Evolutionary conservation across 345 rosid genomes (phyloP), one percentile per base, ranked within the genome.

Genomic region (Moringa oleifera): DNA sequence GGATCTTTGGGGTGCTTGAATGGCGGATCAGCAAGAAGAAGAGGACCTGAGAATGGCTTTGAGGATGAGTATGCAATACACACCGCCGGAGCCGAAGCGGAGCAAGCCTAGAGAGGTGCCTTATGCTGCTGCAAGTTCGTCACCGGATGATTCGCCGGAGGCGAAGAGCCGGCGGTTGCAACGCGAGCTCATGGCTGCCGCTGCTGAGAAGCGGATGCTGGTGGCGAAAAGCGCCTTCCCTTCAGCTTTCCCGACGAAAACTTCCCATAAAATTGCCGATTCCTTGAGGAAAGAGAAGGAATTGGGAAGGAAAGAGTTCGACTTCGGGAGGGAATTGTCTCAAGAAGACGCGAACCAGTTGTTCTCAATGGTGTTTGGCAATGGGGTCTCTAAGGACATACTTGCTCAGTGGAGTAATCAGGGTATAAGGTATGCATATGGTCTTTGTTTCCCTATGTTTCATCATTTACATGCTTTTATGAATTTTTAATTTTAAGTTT

Each of bases 381-480:
- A 65, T 57, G 74, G 70, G 5, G 93, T 91, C 49, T 85, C 97
- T 0, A 94, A 76, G 71, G 86, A 76, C 67, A 73, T 91, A 55
- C 91, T 91, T 37, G 85, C 88, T 12, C 99, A 89, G 79, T 93
- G 97, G 98, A 84, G 83, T 78, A 93, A 93, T 71, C 98, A 93
- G 79, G 98, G 98, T 25, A 90, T 95, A 59, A 89, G 96, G 99
- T 95, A 82, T 41, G 25, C 15, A 20, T 47, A 25, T 36, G 22
- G 18, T 47, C 37, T 33, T n/a, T n/a, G 17, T 69, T 51, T 36
- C n/a, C 6, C n/a, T 57, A 28, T 28, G 33, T 28, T 28, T 28
- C 8, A 28, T 28, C 33, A 8, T 28, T 2, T 28, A 3, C 3
- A 2, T 28, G 33, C 33, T 28, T 28, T 28, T 28, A 8, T 28